A percentile compares a stretch with the other conserved stretches of the same genome.
phyloP scores from a whole-genome alignment of 495 filamentous ascomycete species.

The Elasticomyces elasticus region DNA sequence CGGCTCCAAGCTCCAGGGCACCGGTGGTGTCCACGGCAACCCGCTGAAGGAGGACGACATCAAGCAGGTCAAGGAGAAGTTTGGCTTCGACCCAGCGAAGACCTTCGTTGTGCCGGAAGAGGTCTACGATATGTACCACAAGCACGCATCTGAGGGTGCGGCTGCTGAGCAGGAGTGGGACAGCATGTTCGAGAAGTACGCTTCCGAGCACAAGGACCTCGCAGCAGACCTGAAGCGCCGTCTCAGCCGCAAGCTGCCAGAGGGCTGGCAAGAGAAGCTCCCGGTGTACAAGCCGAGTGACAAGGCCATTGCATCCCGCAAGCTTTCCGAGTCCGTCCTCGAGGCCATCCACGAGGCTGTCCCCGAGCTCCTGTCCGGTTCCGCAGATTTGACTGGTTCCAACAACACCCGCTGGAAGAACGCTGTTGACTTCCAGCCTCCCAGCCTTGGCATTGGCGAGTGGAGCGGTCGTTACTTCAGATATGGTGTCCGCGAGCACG shows the following conservation, averaged over 20 bases:
- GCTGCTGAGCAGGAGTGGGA: conserved; percentile 94
- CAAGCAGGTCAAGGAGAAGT: conserved; percentile 80
- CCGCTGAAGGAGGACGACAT: conserved; percentile 89
- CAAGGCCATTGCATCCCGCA: conserved; percentile 76
- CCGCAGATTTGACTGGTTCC: conserved; percentile 93
- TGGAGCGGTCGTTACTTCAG: conserved; percentile 89
- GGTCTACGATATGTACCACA: conserved; percentile 84
- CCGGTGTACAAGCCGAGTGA: conserved; percentile 87
- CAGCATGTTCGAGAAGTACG: conserved; percentile 80
- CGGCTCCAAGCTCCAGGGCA: conserved; percentile 88
- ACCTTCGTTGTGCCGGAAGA: conserved; percentile 87
- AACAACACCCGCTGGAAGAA: conserved; percentile 98
- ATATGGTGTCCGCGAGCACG: conserved; percentile 95
- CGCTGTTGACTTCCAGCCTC: conserved; percentile 94
- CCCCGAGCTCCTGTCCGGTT: conserved; percentile 90
- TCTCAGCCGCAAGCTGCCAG: conserved; percentile 72
- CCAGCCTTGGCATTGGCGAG: conserved; percentile 69
- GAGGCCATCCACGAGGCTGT: conserved; percentile 73
- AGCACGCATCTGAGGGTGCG: conserved; percentile 73
- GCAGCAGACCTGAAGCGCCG: conserved; percentile 73
- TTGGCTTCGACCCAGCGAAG: conserved; percentile 93
- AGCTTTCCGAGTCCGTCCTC: conserved; percentile 89
- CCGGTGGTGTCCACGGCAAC: conserved; percentile 89
- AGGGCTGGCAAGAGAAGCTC: conserved; percentile 93
- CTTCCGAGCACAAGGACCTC: conserved; percentile 61